Conservation (phyloP, 2,329 filamentous ascomycete genomes). For the Botrytis sinoallii region DNA sequence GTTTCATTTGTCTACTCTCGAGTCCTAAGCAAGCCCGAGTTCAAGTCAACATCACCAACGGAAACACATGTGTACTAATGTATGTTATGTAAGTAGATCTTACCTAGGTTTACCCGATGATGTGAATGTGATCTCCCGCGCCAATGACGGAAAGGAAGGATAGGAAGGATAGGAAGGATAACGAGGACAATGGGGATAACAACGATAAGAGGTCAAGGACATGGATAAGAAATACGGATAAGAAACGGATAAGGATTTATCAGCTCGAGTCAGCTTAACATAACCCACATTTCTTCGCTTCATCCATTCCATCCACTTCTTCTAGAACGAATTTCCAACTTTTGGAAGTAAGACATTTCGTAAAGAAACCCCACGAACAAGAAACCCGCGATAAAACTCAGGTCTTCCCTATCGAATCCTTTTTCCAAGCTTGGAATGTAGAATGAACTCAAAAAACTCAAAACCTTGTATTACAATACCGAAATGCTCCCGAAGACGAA, state of each 20-base stretch:
- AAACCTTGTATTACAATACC: not conserved
- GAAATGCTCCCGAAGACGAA: not conserved
- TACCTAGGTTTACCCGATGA: not conserved
- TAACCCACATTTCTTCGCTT: not conserved
- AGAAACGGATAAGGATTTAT: slow-evolving; percentile 2
- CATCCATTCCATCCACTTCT: not conserved
- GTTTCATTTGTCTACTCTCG: not conserved
- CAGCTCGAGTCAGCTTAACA: not conserved
- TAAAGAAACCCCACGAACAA: not conserved
- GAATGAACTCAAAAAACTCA: not conserved
- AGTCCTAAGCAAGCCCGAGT: slow-evolving; percentile 2
- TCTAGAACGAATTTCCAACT: slow-evolving; percentile 3
- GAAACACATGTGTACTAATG: not conserved
- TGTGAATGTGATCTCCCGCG: not conserved
- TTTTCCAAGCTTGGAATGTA: not conserved
- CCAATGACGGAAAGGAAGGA: not conserved
- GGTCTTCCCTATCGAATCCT: not conserved
- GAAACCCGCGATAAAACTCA: slow-evolving; percentile 13
- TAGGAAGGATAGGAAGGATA: not conserved
- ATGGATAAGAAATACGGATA: not conserved
- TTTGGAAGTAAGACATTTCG: not conserved
- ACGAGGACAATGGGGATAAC: not conserved
- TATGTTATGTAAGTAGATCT: not conserved
- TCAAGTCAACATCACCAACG: not conserved
- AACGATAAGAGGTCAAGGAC: not conserved